A percentile compares a stretch with the other conserved stretches of the same genome.
Conservation (phyloP, 192 early-diverging fungal species). For the Coemansia sp. region DNA sequence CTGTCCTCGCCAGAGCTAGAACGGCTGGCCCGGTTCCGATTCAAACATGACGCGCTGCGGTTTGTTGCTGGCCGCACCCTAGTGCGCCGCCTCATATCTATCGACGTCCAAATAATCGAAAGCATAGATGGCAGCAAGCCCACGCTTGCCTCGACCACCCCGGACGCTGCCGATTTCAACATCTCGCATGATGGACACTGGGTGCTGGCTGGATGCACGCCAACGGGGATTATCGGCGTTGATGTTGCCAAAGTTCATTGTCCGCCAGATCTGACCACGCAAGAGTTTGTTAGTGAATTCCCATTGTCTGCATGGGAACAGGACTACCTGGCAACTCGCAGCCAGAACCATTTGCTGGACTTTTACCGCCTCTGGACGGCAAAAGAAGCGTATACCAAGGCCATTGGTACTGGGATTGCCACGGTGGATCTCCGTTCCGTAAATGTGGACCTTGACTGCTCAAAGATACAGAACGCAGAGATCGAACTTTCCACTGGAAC, state of each 20-base stretch:
- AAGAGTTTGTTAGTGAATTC: conserved; percentile 29
- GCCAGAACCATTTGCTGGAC: conserved; percentile 10
- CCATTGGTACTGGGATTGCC: conserved; percentile 26
- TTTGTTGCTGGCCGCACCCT: conserved; percentile 21
- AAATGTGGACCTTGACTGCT: background rate
- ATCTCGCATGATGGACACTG: conserved; percentile 44
- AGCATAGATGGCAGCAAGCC: conserved; percentile 23
- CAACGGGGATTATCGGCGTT: conserved; percentile 17
- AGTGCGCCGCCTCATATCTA: conserved; percentile 9
- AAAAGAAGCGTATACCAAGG: conserved; percentile 47
- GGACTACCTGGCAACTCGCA: background rate
- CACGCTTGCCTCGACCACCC: background rate
- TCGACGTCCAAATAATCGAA: background rate
- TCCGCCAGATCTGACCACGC: conserved; percentile 9
- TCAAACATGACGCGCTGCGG: conserved; percentile 19
- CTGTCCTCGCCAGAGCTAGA: background rate
- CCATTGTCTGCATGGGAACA: conserved; percentile 8
- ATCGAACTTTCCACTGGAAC: conserved; percentile 6
- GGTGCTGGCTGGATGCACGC: conserved; percentile 21
- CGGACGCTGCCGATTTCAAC: conserved; percentile 26
- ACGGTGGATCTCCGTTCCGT: conserved; percentile 9
- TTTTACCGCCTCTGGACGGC: conserved; percentile 42
- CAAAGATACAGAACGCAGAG: background rate
- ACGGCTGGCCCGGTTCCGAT: conserved; percentile 2
- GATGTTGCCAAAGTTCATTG: conserved; percentile 24